phyloP scores from a whole-genome alignment of 129 eudicot species.

The Artemisia annua region DNA sequence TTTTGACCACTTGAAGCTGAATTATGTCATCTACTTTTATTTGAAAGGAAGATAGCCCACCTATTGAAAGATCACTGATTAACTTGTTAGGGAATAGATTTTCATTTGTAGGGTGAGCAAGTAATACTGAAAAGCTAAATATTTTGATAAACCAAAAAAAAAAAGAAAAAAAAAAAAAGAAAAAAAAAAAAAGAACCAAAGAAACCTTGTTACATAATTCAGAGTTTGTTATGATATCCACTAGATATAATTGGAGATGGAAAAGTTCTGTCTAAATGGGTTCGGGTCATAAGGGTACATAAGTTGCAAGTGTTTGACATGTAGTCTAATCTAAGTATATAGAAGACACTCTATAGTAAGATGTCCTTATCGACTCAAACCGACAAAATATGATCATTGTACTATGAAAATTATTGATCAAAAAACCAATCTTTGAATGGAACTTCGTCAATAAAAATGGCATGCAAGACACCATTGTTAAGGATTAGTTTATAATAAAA shows the following conservation, averaged over 20 bases:
- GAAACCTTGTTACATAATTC: no score
- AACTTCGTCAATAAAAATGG: neutral
- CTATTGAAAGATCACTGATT: slow-evolving; percentile 11
- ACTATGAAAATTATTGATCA: neutral
- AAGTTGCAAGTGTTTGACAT: neutral
- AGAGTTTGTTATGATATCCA: no score
- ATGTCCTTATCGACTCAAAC: neutral
- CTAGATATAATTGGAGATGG: no score
- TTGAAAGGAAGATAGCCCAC: slow-evolving; percentile 18
- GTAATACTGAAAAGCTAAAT: neutral
- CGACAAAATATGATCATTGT: neutral
- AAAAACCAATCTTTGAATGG: neutral
- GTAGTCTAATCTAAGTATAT: neutral
- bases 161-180: neutral
- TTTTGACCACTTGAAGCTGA: slow-evolving; percentile 46
- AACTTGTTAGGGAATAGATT: slow-evolving; percentile 16
- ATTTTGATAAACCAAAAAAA: neutral
- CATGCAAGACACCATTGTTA: neutral
- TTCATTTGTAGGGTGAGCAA: neutral
- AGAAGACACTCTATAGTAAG: neutral
- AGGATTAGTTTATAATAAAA: neutral
- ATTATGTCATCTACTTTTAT: slow-evolving; percentile 36
- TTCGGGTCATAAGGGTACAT: neutral
- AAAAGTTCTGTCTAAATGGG: no score
- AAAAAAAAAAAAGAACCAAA: no score